These are phyloP conservation scores for Candida frijolesensis DNA, from an alignment of 1,139 yeast species.

Conservation along the genomic window DNA sequence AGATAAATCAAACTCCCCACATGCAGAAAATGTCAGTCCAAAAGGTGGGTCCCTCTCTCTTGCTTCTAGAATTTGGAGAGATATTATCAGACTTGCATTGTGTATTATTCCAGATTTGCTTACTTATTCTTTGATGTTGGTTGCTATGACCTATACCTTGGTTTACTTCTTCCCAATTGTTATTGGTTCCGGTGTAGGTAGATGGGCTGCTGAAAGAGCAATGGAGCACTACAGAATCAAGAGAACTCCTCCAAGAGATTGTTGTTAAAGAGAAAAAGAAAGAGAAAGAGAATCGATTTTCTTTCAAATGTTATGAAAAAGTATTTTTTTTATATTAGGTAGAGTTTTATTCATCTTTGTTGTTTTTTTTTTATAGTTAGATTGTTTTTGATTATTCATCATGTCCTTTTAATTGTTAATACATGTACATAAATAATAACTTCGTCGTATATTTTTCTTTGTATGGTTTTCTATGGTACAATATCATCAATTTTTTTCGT, in stretches of 20 bases:
- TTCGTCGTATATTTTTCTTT: background rate
- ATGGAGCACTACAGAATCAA: constrained; percentile 18
- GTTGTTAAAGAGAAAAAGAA: constrained; percentile 10
- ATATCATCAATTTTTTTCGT: constrained; percentile 27
- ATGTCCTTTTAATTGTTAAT: background rate
- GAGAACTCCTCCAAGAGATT: constrained; percentile 12
- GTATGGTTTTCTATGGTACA: background rate
- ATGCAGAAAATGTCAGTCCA: background rate
- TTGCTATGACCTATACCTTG: constrained; percentile 69
- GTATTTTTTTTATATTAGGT: background rate
- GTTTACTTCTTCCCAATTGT: constrained; percentile 73
- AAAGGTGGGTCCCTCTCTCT: constrained; percentile 16
- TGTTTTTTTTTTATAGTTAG: background rate
- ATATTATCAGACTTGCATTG: constrained; percentile 53
- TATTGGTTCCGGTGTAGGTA: constrained; percentile 67
- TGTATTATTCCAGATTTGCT: constrained; percentile 65
- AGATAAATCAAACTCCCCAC: constrained; percentile 6
- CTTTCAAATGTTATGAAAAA: background rate
- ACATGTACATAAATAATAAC: background rate
- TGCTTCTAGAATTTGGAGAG: constrained; percentile 44
- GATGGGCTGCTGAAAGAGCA: constrained; percentile 64
- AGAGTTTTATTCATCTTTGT: background rate
- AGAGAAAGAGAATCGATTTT: background rate
- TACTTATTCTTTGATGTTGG: constrained; percentile 74
- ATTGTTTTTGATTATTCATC: no score